Evolutionary conservation across 192 early-diverging fungal species (phyloP).

Genomic region (Linnemannia schmuckeri): DNA sequence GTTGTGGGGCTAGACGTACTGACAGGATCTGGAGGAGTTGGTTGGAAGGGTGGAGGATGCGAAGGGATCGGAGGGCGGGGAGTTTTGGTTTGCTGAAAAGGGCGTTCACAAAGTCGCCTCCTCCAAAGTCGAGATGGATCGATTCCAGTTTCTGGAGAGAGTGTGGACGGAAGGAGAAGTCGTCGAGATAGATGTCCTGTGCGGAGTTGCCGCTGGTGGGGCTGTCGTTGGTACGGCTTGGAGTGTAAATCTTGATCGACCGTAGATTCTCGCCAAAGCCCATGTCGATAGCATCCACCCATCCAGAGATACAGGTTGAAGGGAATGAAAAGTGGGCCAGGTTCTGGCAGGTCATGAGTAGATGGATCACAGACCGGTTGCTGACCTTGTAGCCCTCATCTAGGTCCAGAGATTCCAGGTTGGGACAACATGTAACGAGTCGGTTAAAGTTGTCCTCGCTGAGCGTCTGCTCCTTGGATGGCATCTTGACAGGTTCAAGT

Average conservation of each 20-base stretch:
- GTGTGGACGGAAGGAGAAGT: constrained; percentile 4
- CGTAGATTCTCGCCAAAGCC: constrained; percentile 19
- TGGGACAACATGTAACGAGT: constrained; percentile 8
- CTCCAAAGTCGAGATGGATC: constrained; percentile 14
- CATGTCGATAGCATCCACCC: constrained; percentile 27
- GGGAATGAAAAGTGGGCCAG: constrained; percentile 12
- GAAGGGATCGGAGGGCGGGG: not conserved
- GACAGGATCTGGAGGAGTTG: not conserved
- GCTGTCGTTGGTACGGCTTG: not conserved
- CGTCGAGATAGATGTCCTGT: not conserved
- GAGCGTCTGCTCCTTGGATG: constrained; percentile 1
- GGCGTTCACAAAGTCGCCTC: constrained; percentile 12
- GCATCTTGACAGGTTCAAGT: constrained; percentile 21
- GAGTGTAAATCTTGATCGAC: constrained; percentile 12
- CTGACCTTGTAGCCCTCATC: constrained; percentile 12
- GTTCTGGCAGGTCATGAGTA: constrained; percentile 16
- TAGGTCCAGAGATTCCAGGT: constrained; percentile 20
- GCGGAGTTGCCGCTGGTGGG: not conserved
- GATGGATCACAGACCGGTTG: constrained; percentile 11
- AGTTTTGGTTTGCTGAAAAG: constrained; percentile 14
- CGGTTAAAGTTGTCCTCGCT: constrained; percentile 18
- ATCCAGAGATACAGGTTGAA: constrained; percentile 10
- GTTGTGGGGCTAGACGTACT: constrained; percentile 7
- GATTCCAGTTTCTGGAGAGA: constrained; percentile 15
- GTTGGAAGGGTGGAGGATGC: constrained; percentile 21